These are phyloP conservation scores for Lepiota venenata DNA, from an alignment of 768 basidiomycete species.

Conservation along the genomic window DNA sequence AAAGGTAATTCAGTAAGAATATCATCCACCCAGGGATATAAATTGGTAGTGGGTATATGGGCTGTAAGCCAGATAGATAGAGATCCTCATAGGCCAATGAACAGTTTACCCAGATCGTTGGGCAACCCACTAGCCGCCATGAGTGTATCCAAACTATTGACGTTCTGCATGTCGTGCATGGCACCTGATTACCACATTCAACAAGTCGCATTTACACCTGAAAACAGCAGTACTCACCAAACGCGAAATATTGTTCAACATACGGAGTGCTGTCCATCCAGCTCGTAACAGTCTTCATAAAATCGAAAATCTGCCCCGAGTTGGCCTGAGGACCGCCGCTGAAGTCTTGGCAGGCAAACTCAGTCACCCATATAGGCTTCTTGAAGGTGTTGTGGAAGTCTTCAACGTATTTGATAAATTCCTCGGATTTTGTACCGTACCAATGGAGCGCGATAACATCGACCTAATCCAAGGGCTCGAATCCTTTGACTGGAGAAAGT, in stretches of 20 bases:
- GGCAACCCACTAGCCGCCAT: conserved; percentile 43
- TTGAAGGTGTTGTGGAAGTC: conserved; percentile 42
- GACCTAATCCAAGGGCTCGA: conserved; percentile 34
- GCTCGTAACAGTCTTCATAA: conserved; percentile 39
- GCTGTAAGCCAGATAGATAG: not conserved
- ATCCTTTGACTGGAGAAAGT: not conserved
- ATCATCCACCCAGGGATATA: conserved; percentile 1
- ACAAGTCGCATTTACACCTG: not conserved
- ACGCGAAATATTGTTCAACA: conserved; percentile 46
- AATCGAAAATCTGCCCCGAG: conserved; percentile 38
- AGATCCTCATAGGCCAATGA: conserved; percentile 34
- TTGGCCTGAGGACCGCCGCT: conserved; percentile 39
- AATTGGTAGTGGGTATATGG: conserved; percentile 6
- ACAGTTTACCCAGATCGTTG: conserved; percentile 47
- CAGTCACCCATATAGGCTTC: conserved; percentile 56
- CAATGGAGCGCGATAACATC: conserved; percentile 61
- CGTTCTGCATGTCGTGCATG: conserved; percentile 52
- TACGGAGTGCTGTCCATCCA: conserved; percentile 44
- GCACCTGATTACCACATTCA: conserved; percentile 34
- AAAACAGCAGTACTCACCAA: conserved; percentile 44
- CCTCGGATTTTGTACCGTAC: conserved; percentile 51
- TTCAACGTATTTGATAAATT: conserved; percentile 50
- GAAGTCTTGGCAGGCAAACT: conserved; percentile 73
- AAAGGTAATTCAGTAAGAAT: conserved; percentile 3
- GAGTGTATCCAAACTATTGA: conserved; percentile 53